A percentile compares a stretch with the other conserved stretches of the same genome.
phyloP scores from a whole-genome alignment of 768 basidiomycete genomes.

The Cubamyces sp. region DNA sequence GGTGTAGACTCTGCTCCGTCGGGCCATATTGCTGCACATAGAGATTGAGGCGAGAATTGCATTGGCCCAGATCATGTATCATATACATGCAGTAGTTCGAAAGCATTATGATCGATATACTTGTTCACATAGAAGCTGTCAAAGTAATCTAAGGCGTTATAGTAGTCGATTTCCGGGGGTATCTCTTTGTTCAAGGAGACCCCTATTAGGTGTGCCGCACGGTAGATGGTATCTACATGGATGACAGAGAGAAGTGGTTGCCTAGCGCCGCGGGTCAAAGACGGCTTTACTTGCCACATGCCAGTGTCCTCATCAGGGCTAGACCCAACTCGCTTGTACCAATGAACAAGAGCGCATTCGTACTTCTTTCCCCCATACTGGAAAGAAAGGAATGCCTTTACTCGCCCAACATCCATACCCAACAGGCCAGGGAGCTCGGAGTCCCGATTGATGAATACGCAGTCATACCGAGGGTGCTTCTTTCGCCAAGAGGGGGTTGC shows the following conservation, averaged over 20 bases:
- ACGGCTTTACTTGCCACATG: conserved; percentile 35
- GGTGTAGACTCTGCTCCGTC: no score
- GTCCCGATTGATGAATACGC: not conserved
- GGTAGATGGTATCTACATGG: conserved; percentile 31
- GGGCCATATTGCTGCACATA: no score
- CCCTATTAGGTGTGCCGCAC: conserved; percentile 37
- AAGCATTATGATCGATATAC: conserved; percentile 23
- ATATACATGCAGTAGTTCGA: not conserved
- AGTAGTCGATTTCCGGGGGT: not conserved
- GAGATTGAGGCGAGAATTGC: no score
- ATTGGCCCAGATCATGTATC: no score
- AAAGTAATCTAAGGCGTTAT: conserved; percentile 6
- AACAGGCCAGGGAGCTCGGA: not conserved
- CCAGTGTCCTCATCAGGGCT: conserved; percentile 30
- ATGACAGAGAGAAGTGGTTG: not conserved
- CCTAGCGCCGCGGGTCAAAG: not conserved
- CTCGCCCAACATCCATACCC: not conserved
- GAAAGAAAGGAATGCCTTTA: not conserved
- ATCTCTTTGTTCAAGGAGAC: conserved; percentile 1
- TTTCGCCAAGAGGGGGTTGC: conserved; percentile 29
- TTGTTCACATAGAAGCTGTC: conserved; percentile 21
- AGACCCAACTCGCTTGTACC: conserved; percentile 5
- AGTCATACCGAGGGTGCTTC: not conserved
- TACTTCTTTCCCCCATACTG: conserved; percentile 22
- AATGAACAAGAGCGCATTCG: conserved; percentile 22